Conservation (phyloP, 176 grass and related monocot species). For the Zizania latifolia region DNA sequence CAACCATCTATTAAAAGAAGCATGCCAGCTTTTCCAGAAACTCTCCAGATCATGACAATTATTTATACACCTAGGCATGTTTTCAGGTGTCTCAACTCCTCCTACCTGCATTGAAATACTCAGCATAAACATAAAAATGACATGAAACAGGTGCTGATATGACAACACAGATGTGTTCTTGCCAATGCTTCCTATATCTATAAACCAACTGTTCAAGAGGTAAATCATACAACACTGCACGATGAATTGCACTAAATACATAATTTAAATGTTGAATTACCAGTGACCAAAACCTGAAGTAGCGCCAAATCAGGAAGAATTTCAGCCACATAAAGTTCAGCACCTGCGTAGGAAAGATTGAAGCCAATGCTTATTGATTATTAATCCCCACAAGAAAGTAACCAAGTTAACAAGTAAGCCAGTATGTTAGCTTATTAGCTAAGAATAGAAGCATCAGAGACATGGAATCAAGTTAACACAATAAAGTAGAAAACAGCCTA, state of each 20-base stretch:
- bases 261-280: constrained; percentile 41
- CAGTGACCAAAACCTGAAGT: constrained; percentile 94
- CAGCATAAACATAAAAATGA: constrained; percentile 1
- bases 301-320: constrained; percentile 98
- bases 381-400: background rate
- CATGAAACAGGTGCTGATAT: background rate
- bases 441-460: constrained; percentile 4
- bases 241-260: background rate
- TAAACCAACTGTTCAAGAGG: background rate
- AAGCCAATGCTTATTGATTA: background rate
- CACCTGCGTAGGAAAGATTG: constrained; percentile 47
- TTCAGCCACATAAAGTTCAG: constrained; percentile 99
- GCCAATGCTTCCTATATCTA: background rate
- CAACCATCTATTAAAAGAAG: constrained; percentile 96
- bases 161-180: background rate
- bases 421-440: background rate
- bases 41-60: constrained; percentile 91
- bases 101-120: constrained; percentile 51
- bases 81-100: constrained; percentile 82
- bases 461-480: background rate
- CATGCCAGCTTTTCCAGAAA: constrained; percentile 99
- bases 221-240: background rate
- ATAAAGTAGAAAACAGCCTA: background rate
- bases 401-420: background rate
- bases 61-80: constrained; percentile 95